Evolutionary conservation across 202 grass and related monocot species (phyloP).

Genomic region (Setaria italica): DNA sequence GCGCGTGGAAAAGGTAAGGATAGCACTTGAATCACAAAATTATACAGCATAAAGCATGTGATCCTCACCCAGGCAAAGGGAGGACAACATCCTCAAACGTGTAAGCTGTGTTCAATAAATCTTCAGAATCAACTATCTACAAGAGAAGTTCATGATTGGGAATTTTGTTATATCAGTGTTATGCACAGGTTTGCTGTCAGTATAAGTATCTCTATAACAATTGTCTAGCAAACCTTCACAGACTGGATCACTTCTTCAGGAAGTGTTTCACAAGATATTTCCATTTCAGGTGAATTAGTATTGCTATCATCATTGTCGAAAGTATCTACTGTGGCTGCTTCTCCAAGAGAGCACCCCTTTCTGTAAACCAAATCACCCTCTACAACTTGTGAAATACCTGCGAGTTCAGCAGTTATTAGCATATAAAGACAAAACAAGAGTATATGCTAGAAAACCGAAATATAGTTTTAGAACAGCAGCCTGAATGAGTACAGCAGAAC

Average conservation of each 20-base stretch:
- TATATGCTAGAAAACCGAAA: neutral
- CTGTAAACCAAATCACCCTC: conserved; percentile 89
- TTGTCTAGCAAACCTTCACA: conserved; percentile 72
- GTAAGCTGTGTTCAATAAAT: conserved; percentile 77
- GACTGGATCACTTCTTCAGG: conserved; percentile 71
- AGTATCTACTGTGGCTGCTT: conserved; percentile 39
- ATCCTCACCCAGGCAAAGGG: conserved; percentile 91
- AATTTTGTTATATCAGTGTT: conserved; percentile 11
- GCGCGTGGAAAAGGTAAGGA: conserved; percentile 46
- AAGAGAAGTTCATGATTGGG: conserved; percentile 43
- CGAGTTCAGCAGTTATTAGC: conserved; percentile 44
- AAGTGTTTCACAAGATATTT: conserved; percentile 59
- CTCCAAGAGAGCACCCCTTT: conserved; percentile 57
- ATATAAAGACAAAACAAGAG: conserved; percentile 34
- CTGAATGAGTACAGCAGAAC: conserved; percentile 15
- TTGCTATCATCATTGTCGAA: conserved; percentile 52
- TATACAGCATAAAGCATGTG: conserved; percentile 11
- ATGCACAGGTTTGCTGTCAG: neutral
- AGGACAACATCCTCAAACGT: conserved; percentile 91
- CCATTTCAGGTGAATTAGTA: conserved; percentile 52
- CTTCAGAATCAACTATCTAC: conserved; percentile 78
- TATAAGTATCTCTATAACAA: conserved; percentile 30
- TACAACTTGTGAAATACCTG: conserved; percentile 82
- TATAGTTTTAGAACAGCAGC: conserved; percentile 15
- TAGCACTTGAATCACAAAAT: conserved; percentile 13